phyloP scores from a whole-genome alignment of 169 alveolate genomes.

The Fabrea salina region DNA sequence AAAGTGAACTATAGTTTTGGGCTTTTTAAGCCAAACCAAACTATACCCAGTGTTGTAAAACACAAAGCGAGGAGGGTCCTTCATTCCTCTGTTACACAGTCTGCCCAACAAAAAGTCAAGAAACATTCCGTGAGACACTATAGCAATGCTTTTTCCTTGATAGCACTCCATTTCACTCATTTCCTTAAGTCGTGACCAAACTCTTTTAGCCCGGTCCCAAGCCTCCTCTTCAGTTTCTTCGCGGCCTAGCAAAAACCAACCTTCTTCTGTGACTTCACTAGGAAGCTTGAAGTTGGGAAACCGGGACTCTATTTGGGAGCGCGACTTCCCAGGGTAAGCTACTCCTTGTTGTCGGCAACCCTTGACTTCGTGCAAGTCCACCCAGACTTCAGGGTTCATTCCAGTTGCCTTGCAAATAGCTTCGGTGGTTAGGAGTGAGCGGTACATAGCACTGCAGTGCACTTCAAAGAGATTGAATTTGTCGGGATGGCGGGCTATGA shows the following conservation, averaged over 20 bases:
- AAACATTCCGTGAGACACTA: conserved; percentile 9
- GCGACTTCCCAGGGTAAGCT: background rate
- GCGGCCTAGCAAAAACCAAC: background rate
- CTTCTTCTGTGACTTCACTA: background rate
- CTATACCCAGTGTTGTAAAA: conserved; percentile 17
- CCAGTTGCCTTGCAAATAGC: background rate
- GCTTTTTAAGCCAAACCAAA: conserved; percentile 10
- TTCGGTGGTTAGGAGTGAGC: background rate
- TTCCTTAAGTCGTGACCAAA: background rate
- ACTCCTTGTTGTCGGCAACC: background rate
- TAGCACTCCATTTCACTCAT: background rate
- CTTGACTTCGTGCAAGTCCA: background rate
- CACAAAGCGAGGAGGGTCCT: background rate
- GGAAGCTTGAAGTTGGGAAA: conserved; percentile 5
- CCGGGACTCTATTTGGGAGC: background rate
- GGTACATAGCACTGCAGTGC: conserved; percentile 23
- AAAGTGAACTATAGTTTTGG: background rate
- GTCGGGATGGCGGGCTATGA: background rate
- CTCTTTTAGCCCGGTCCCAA: conserved; percentile 9
- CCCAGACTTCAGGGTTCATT: background rate
- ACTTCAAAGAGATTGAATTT: background rate
- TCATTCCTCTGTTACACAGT: conserved; percentile 13
- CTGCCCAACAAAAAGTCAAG: conserved; percentile 10
- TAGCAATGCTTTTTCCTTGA: conserved; percentile 6
- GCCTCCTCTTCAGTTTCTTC: conserved; percentile 20